Base-by-base conservation (phyloP, 2,329 filamentous ascomycete species). In the Fusarium buharicum region DNA sequence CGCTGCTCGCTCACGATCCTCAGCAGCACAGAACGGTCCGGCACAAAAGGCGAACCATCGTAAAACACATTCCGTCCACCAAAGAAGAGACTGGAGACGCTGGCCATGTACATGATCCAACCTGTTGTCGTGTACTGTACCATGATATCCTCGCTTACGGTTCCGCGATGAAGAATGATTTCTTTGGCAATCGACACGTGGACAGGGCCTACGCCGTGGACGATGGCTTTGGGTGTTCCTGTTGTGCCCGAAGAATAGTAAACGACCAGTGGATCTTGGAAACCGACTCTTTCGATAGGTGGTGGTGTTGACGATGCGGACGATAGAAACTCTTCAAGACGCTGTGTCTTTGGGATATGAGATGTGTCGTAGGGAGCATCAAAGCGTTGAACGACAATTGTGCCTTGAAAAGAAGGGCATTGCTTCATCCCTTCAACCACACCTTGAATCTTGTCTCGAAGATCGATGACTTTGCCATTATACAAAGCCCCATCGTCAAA, bases 91-190 rank as follows among this genome's bases (percentile, higher is more conserved):
- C 81, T 78, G 17, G 81, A 79, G 0, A 91, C 79, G 33, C 82
- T 84, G 3, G 81, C 77, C 9, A 93, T 78, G 72, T 94, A 95
- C 92, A 96, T 96, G 76, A 96, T 95, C 92, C 92, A 96, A 0
- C 90, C 90, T 0, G 90, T 92, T 0, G 87, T 90, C 1, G 87
- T 86, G 70, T 83, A 86, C 72, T 86, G 83, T 54, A 86, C 65
- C 1, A 74, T 71, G 2, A 85, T 78, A 38, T 75, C 77, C n/a
- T 75, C 70, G 0, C 77, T 66, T 0, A 63, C 71, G 4, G 76
- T 53, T 24, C 78, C 76, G 43, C 82, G 79, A 69, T 86, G 83
- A 22, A 86, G 73, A 3, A 72, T 74, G 1, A 77, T 79, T 72
- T 96, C 92, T 71, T 93, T 85, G 59, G 66, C 70, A 13, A 70